Evolutionary conservation across 495 filamentous ascomycete species (phyloP).

Genomic region (Penicillium canescens): DNA sequence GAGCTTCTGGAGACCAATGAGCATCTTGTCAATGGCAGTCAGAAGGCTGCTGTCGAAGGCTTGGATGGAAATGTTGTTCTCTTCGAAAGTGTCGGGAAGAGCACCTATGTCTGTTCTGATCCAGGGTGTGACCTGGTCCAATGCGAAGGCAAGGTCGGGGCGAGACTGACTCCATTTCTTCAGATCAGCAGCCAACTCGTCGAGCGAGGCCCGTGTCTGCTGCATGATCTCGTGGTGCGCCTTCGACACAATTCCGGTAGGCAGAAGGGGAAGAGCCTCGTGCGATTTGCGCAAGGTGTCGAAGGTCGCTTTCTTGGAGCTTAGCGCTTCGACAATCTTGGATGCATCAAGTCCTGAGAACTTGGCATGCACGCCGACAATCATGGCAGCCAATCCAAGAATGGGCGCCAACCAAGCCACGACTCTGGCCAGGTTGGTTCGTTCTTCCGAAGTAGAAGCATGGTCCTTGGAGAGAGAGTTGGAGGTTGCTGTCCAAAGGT

Average conservation of each 20-base stretch:
- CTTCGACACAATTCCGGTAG: conserved; percentile 51
- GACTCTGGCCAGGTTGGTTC: conserved; percentile 20
- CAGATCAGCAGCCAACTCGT: conserved; percentile 46
- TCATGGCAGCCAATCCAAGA: conserved; percentile 39
- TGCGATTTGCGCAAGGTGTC: conserved; percentile 36
- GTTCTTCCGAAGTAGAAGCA: conserved; percentile 18
- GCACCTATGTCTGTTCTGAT: conserved; percentile 20
- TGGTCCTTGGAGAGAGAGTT: conserved; percentile 29
- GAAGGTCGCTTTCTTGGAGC: conserved; percentile 51
- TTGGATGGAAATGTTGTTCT: conserved; percentile 25
- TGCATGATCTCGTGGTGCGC: conserved; percentile 40
- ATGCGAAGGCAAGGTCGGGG: conserved; percentile 61
- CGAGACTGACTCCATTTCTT: conserved; percentile 40
- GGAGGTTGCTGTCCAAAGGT: conserved; percentile 42
- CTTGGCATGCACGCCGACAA: conserved; percentile 60
- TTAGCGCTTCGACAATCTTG: conserved; percentile 40
- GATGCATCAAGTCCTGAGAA: conserved; percentile 53
- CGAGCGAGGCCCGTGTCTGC: conserved; percentile 45
- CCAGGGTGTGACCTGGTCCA: conserved; percentile 61
- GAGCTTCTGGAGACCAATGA: conserved; percentile 73
- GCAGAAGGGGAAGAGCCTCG: conserved; percentile 53
- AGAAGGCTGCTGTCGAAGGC: conserved; percentile 59
- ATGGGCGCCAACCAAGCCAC: conserved; percentile 54
- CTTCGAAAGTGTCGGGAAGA: conserved; percentile 8
- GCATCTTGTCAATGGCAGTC: conserved; percentile 61